Conservation (phyloP, 768 basidiomycete species). For the Lyophyllum decastes region DNA sequence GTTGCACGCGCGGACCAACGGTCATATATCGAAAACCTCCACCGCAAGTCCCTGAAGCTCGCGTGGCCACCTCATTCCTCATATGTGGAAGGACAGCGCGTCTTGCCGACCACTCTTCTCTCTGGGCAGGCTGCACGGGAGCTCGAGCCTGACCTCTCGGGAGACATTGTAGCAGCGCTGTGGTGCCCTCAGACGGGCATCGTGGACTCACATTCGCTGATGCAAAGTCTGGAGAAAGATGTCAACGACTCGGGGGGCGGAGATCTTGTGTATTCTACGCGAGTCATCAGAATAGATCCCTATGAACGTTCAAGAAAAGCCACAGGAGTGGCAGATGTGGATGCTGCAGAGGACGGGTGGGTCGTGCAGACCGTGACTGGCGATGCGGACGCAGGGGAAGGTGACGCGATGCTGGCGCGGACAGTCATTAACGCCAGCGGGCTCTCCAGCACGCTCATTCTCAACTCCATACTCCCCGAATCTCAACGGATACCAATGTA, state of each 20-base stretch:
- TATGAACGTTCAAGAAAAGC: conserved; percentile 29
- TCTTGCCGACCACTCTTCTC: conserved; percentile 69
- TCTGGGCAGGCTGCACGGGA: conserved; percentile 64
- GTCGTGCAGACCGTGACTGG: conserved; percentile 79
- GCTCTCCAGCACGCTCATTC: conserved; percentile 66
- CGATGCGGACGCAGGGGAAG: conserved; percentile 36
- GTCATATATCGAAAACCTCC: conserved; percentile 69
- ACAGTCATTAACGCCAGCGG: conserved; percentile 85
- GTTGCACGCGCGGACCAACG: conserved; percentile 73
- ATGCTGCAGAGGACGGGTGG: conserved; percentile 68
- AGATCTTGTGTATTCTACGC: conserved; percentile 75
- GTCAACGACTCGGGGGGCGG: conserved; percentile 70
- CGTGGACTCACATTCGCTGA: conserved; percentile 81
- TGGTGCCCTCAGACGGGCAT: conserved; percentile 90
- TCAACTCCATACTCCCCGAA: conserved; percentile 67
- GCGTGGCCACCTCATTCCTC: conserved; percentile 47
- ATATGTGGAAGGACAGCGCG: conserved; percentile 26
- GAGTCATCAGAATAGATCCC: conserved; percentile 84
- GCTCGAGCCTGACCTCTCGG: conserved; percentile 83
- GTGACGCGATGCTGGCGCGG: conserved; percentile 69
- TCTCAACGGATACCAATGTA: conserved; percentile 68
- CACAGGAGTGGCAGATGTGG: conserved; percentile 23
- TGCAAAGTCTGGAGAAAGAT: conserved; percentile 83
- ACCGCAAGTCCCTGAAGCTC: conserved; percentile 59
- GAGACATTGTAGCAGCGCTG: conserved; percentile 69